Percentiles rank a stretch among this genome's conserved stretches.
phyloP scores from a whole-genome alignment of 768 basidiomycete species.

The Termitomyces sp. region DNA sequence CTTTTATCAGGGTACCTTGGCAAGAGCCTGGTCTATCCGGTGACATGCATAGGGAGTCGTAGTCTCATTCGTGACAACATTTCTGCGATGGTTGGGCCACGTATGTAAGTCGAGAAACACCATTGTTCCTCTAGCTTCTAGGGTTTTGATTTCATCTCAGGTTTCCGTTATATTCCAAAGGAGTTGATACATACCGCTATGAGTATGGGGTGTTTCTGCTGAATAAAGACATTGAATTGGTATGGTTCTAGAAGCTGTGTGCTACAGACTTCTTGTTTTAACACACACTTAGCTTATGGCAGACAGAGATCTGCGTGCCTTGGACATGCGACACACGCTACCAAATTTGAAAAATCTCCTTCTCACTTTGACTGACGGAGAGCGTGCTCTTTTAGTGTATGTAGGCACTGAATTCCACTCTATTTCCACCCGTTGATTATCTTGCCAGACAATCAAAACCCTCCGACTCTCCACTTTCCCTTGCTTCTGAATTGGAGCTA shows the following conservation, averaged over 20 bases:
- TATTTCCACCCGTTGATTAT: slow-evolving; percentile 14
- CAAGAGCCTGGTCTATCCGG: slow-evolving; percentile 76
- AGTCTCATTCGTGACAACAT: slow-evolving; percentile 91
- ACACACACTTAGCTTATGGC: slow-evolving; percentile 67
- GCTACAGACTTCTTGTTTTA: slow-evolving; percentile 7
- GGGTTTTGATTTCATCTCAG: slow-evolving; percentile 31
- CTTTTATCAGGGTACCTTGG: slow-evolving; percentile 76
- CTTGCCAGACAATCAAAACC: slow-evolving; percentile 15
- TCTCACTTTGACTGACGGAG: slow-evolving; percentile 76
- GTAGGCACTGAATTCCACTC: slow-evolving; percentile 20
- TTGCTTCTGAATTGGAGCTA: slow-evolving; percentile 18
- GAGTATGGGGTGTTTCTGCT: slow-evolving; percentile 96
- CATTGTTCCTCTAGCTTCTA: not conserved
- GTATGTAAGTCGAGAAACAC: slow-evolving; percentile 58
- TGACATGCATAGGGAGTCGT: slow-evolving; percentile 86
- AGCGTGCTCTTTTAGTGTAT: slow-evolving; percentile 41
- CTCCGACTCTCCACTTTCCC: slow-evolving; percentile 21
- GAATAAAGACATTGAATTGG: slow-evolving; percentile 97
- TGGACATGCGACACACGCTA: slow-evolving; percentile 94
- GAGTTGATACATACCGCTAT: slow-evolving; percentile 94
- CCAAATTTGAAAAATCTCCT: slow-evolving; percentile 95
- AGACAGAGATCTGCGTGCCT: slow-evolving; percentile 79
- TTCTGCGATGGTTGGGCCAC: slow-evolving; percentile 90
- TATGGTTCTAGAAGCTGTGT: slow-evolving; percentile 29
- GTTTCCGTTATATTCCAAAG: slow-evolving; percentile 92